A percentile compares a stretch with the other conserved stretches of the same genome.
These are phyloP conservation scores for Parsonsia alboflavescens DNA, from an alignment of 257 asterid species.

Conservation along the genomic window DNA sequence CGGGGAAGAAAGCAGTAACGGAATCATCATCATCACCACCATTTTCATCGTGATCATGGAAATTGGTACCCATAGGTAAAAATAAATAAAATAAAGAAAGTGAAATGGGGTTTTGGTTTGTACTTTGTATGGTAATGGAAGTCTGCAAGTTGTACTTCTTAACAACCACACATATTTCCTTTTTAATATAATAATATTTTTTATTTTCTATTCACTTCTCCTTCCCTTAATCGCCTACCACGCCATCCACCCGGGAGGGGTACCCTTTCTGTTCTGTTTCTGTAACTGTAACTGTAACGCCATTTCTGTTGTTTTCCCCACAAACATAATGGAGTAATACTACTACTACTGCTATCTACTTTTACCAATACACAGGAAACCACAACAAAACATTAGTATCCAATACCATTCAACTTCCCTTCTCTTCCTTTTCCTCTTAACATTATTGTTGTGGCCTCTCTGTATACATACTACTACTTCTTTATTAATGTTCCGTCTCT, in stretches of 20 bases:
- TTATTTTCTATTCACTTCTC: not conserved
- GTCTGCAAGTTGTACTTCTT: not conserved
- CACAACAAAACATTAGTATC: too few species aligned
- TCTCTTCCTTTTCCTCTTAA: not conserved
- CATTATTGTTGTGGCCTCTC: not conserved
- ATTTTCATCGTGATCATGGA: too few species aligned
- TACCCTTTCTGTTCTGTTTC: too few species aligned
- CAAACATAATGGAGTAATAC: too few species aligned
- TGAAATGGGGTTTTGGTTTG: not conserved
- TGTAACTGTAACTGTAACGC: not conserved
- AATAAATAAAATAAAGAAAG: not conserved
- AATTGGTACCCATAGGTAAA: too few species aligned
- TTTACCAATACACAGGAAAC: not conserved
- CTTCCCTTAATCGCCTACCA: not conserved
- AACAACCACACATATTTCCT: slow-evolving; percentile 5
- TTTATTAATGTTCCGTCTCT: not conserved
- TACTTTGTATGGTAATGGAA: too few species aligned
- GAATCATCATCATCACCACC: slow-evolving; percentile 6
- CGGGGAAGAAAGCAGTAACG: not conserved
- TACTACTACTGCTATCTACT: too few species aligned
- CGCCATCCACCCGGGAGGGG: too few species aligned
- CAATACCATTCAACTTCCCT: too few species aligned
- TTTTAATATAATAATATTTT: not conserved
- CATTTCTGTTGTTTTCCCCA: not conserved
- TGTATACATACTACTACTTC: not conserved